phyloP scores from a whole-genome alignment of 2,329 filamentous ascomycete genomes.

The Trichoderma brevicompactum region DNA sequence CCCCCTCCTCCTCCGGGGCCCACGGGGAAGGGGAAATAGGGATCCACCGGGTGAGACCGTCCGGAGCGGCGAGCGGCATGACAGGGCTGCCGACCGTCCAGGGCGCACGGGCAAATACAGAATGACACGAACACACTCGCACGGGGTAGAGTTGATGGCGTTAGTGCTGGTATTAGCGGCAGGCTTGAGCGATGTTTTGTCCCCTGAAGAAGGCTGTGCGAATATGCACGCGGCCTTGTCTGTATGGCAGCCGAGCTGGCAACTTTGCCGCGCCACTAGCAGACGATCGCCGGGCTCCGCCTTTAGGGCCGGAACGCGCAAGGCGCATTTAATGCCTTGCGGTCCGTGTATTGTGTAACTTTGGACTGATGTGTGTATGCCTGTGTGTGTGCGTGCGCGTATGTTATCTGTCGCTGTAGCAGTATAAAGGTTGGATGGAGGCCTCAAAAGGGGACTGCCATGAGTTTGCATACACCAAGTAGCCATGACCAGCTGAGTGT shows the following conservation, averaged over 20 bases:
- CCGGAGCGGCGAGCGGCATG: constrained; percentile 15
- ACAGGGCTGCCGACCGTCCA: constrained; percentile 8
- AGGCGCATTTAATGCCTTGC: constrained; percentile 8
- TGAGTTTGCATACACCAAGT: background rate
- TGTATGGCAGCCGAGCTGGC: background rate
- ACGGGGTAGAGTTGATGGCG: background rate
- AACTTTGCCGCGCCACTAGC: constrained; percentile 18
- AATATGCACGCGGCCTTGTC: background rate
- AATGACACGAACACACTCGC: background rate
- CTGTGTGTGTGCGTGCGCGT: background rate
- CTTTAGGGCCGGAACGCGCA: constrained; percentile 21
- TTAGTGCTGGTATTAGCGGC: background rate
- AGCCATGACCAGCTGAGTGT: background rate
- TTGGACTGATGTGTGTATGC: background rate
- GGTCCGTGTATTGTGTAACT: background rate
- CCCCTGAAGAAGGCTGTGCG: constrained; percentile 1
- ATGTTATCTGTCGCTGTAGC: background rate
- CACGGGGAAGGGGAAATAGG: constrained; percentile 11
- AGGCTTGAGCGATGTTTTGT: background rate
- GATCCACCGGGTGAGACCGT: constrained; percentile 15
- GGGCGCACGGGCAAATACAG: background rate
- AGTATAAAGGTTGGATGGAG: background rate
- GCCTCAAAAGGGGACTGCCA: too few species aligned
- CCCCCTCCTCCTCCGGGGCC: background rate
- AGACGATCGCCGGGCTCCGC: constrained; percentile 25